Conservation (phyloP, 2,329 filamentous ascomycete genomes). For the Colletotrichum trifolii region DNA sequence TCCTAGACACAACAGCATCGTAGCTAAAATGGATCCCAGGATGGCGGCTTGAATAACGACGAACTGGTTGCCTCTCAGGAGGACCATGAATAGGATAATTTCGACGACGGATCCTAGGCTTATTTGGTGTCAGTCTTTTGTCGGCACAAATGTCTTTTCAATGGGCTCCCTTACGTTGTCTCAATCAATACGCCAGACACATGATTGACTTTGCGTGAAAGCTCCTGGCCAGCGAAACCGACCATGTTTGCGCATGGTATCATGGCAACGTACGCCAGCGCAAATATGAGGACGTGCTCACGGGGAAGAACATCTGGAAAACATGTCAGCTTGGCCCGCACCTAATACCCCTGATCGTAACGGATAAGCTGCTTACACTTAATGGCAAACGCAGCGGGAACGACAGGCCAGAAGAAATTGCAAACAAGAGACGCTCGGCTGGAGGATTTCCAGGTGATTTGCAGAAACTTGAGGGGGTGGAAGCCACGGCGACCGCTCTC, state of each 20-base stretch:
- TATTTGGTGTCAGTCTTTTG: not conserved
- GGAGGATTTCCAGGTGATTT: constrained; percentile 72
- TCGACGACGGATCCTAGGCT: constrained; percentile 80
- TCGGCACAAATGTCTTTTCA: constrained; percentile 38
- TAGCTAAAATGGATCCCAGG: constrained; percentile 84
- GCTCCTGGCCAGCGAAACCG: constrained; percentile 74
- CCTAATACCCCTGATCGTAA: too few species aligned
- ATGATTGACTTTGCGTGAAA: constrained; percentile 78
- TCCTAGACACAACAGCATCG: constrained; percentile 82
- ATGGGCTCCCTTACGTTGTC: constrained; percentile 57
- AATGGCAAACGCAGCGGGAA: constrained; percentile 77
- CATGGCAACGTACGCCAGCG: constrained; percentile 81
- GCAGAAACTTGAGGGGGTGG: constrained; percentile 71
- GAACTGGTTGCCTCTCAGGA: constrained; percentile 68
- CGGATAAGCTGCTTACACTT: constrained; percentile 46
- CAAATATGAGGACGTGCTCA: constrained; percentile 72
- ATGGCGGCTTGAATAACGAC: constrained; percentile 87
- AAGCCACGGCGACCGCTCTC: constrained; percentile 73
- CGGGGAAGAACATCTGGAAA: constrained; percentile 44
- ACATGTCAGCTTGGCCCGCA: constrained; percentile 3
- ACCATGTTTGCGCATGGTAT: constrained; percentile 80
- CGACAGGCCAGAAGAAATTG: constrained; percentile 80
- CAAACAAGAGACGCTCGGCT: constrained; percentile 72
- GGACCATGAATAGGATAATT: constrained; percentile 83
- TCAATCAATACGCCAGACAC: constrained; percentile 73